Evolutionary conservation across 1,284 basidiomycete genomes (phyloP).

Genomic region (Chalciporus sp.): DNA sequence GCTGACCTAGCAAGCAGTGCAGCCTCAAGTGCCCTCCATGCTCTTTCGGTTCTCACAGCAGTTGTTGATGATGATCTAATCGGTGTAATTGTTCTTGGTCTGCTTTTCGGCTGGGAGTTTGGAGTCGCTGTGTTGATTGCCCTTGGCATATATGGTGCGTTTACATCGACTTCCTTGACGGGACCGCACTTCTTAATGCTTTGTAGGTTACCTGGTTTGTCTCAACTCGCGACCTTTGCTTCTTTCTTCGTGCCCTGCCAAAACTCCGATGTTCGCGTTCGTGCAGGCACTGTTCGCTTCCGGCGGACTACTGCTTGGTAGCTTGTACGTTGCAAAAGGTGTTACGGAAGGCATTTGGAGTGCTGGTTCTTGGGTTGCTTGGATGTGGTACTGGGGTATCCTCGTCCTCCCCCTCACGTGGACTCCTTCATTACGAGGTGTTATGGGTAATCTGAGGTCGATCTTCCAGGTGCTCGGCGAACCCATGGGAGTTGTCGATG

Average conservation of each 20-base stretch:
- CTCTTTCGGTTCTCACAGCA: conserved; percentile 78
- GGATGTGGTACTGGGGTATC: conserved; percentile 34
- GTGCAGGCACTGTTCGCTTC: conserved; percentile 82
- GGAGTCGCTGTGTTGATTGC: conserved; percentile 74
- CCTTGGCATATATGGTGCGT: conserved; percentile 73
- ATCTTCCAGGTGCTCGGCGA: conserved; percentile 75
- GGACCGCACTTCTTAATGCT: neutral
- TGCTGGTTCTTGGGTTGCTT: conserved; percentile 30
- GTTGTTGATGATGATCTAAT: conserved; percentile 78
- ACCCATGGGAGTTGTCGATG: conserved; percentile 82
- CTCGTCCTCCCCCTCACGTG: conserved; percentile 28
- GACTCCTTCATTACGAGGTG: conserved; percentile 23
- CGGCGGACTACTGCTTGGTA: conserved; percentile 75
- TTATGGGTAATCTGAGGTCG: conserved; percentile 16
- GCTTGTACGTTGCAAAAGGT: conserved; percentile 37
- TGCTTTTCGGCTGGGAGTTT: conserved; percentile 70
- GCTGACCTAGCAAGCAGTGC: conserved; percentile 83
- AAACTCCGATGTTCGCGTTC: conserved; percentile 63
- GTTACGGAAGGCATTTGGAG: conserved; percentile 34
- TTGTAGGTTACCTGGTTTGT: conserved; percentile 16
- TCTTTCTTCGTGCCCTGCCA: conserved; percentile 5
- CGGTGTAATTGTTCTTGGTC: conserved; percentile 65
- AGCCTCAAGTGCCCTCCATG: conserved; percentile 87
- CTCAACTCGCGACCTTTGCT: conserved; percentile 14
- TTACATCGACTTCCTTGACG: neutral